Percentiles rank a stretch among this genome's conserved stretches.
Conservation (phyloP, 345 rosid genomes). For the Noccaea caerulescens region DNA sequence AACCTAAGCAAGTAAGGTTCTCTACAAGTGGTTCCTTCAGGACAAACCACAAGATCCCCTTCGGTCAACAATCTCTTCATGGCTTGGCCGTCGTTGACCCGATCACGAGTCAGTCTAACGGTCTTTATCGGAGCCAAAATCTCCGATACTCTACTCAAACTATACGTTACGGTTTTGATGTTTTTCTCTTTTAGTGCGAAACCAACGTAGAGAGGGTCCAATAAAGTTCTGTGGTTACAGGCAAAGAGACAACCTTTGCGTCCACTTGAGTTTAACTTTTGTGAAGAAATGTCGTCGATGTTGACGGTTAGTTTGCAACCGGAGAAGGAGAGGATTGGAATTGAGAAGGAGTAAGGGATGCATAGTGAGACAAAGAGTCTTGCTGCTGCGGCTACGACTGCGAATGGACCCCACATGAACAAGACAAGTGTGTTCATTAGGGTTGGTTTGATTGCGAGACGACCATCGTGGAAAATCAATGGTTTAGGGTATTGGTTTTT, state of each 20-base stretch:
- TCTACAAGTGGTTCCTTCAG: slow-evolving; percentile 89
- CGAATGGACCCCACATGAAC: slow-evolving; percentile 78
- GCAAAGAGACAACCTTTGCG: slow-evolving; percentile 56
- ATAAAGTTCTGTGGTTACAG: slow-evolving; percentile 74
- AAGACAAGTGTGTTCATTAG: slow-evolving; percentile 52
- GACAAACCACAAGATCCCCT: slow-evolving; percentile 76
- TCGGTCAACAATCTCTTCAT: slow-evolving; percentile 53
- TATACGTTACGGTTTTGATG: slow-evolving; percentile 75
- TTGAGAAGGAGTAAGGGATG: slow-evolving; percentile 55
- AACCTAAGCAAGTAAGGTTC: slow-evolving; percentile 75
- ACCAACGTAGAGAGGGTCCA: slow-evolving; percentile 74
- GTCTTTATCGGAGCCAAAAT: slow-evolving; percentile 72
- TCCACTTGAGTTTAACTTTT: slow-evolving; percentile 10
- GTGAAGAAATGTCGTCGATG: slow-evolving; percentile 9
- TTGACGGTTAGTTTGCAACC: slow-evolving; percentile 49
- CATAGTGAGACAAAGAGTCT: slow-evolving; percentile 47
- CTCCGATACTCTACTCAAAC: slow-evolving; percentile 68
- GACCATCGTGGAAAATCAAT: slow-evolving; percentile 81
- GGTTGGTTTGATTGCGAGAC: slow-evolving; percentile 70
- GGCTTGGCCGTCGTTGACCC: slow-evolving; percentile 52
- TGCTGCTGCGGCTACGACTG: slow-evolving; percentile 45
- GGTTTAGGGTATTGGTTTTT: slow-evolving; percentile 58
- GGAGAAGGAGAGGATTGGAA: slow-evolving; percentile 45
- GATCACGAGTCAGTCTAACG: slow-evolving; percentile 60
- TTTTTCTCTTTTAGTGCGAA: slow-evolving; percentile 49